A percentile compares a stretch with the other conserved stretches of the same genome.
Evolutionary conservation across 495 filamentous ascomycete species (phyloP).

Genomic region (Aspergillus sclerotiicarbonarius): DNA sequence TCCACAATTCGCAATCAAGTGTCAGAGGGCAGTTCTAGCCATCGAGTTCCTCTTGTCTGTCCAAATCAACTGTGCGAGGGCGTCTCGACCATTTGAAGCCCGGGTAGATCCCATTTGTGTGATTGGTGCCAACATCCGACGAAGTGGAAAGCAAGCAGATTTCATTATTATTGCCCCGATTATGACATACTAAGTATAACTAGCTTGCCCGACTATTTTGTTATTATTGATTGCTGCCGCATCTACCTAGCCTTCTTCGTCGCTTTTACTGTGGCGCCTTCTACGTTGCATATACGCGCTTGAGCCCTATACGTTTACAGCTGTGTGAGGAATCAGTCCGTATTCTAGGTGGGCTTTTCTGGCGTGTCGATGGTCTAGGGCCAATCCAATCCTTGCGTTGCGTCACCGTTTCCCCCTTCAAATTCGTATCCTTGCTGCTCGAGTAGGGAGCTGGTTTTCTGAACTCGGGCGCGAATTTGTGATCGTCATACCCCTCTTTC

Average conservation of each 20-base stretch:
- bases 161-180: not conserved
- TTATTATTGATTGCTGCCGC: not conserved
- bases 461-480: no score
- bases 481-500: no score
- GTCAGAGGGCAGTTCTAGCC: not conserved
- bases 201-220: not conserved
- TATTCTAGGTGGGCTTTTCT: no score
- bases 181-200: not conserved
- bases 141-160: not conserved
- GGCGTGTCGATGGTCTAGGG: not conserved
- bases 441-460: not conserved
- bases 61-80: not conserved
- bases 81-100: not conserved
- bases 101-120: not conserved
- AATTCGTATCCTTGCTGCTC: not conserved
- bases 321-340: no score
- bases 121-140: slow-evolving; percentile 2
- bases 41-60: not conserved
- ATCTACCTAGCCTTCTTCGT: not conserved
- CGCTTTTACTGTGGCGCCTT: not conserved
- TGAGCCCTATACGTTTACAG: no score
- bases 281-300: not conserved
- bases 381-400: not conserved
- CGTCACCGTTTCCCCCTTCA: not conserved
- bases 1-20: not conserved